Percentiles rank a stretch among this genome's conserved stretches.
Evolutionary conservation across 177 flowering plant genomes (phyloP).

Genomic region (Telopea speciosissima): DNA sequence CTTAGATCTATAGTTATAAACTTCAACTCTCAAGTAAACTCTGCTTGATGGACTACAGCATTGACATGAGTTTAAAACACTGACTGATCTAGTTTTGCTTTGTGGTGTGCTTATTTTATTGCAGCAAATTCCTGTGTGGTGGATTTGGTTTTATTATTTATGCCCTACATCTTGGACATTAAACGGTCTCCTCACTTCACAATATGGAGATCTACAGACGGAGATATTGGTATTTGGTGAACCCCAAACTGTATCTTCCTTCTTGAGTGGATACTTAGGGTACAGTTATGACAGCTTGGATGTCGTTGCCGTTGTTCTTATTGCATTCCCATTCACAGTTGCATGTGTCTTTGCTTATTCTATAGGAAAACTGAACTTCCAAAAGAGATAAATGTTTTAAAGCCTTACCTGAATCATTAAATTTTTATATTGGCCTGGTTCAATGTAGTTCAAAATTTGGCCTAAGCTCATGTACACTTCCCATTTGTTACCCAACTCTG

Average conservation of each 20-base stretch:
- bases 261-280: slow-evolving; percentile 36
- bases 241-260: slow-evolving; percentile 19
- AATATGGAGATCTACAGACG: slow-evolving; percentile 40
- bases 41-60: too few relatives aligned
- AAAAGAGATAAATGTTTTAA: slow-evolving; percentile 20
- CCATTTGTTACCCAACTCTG: too few relatives aligned
- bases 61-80: too few relatives aligned
- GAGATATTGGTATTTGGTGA: slow-evolving; percentile 31
- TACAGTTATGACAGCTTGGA: slow-evolving; percentile 29
- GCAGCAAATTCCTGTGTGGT: slow-evolving; percentile 57
- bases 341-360: slow-evolving; percentile 39
- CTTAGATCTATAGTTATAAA: too few relatives aligned
- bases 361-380: slow-evolving; percentile 37
- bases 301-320: slow-evolving; percentile 39
- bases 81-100: too few relatives aligned
- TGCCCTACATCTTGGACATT: slow-evolving; percentile 47
- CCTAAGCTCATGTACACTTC: too few relatives aligned
- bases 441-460: too few relatives aligned
- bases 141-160: slow-evolving; percentile 50
- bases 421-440: too few relatives aligned
- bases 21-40: too few relatives aligned
- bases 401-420: too few relatives aligned
- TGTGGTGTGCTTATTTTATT: neutral
- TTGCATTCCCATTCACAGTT: slow-evolving; percentile 25
- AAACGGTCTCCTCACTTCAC: slow-evolving; percentile 41